These are phyloP conservation scores for Phytophthora macrochlamydospora DNA, from an alignment of 352 stramenopile genomes.

Conservation along the genomic window DNA sequence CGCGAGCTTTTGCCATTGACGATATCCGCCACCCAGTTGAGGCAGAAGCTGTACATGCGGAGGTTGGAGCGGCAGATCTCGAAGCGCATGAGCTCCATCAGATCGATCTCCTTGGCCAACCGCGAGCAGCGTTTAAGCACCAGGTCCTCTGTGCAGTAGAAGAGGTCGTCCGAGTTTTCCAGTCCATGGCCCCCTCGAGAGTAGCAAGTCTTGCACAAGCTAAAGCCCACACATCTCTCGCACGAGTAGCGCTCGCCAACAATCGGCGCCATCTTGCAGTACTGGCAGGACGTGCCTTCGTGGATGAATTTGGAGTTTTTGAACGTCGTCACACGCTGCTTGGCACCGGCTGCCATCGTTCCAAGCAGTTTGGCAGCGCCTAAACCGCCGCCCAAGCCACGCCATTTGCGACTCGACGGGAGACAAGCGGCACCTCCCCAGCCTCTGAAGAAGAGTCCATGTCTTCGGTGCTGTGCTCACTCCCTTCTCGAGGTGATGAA, in stretches of 20 bases:
- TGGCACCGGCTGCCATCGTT: conserved; percentile 71
- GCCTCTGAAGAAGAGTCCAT: conserved; percentile 34
- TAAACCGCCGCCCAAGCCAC: conserved; percentile 55
- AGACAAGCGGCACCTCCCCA: conserved; percentile 16
- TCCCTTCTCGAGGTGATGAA: conserved; percentile 25
- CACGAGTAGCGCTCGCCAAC: conserved; percentile 76
- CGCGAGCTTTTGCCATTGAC: conserved; percentile 76
- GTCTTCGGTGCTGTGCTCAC: conserved; percentile 35
- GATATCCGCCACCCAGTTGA: conserved; percentile 87
- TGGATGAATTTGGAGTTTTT: conserved; percentile 73
- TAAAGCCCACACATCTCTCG: conserved; percentile 75
- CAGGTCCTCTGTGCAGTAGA: conserved; percentile 80
- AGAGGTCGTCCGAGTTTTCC: conserved; percentile 87
- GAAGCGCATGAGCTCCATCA: conserved; percentile 86
- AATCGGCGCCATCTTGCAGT: conserved; percentile 81
- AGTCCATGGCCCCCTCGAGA: conserved; percentile 76
- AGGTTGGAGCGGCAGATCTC: conserved; percentile 87
- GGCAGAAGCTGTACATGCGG: conserved; percentile 84
- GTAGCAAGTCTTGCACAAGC: conserved; percentile 86
- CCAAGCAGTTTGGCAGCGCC: conserved; percentile 72
- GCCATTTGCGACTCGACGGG: conserved; percentile 55
- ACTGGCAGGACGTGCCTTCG: conserved; percentile 79
- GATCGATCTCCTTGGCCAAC: conserved; percentile 63
- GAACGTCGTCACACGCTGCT: conserved; percentile 70
- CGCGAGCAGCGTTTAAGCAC: conserved; percentile 67